Evolutionary conservation across 2,329 filamentous ascomycete species (phyloP), one percentile per base, ranked within the genome.

Genomic region (Chaetoscypha palmicola): DNA sequence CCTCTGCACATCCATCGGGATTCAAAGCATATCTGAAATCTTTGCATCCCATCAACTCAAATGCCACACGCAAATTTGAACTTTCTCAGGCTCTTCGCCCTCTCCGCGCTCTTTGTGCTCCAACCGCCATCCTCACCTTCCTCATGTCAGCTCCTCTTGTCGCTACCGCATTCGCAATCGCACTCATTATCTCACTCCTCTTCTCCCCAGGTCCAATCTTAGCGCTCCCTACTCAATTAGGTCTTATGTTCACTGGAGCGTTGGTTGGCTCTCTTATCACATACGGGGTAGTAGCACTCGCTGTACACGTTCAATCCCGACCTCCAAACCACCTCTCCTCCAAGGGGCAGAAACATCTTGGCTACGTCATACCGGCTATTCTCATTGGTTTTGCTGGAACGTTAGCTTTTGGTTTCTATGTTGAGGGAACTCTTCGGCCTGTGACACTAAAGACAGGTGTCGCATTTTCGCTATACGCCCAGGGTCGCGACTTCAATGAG

Each of bases 51-150:
- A 49, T 38, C 1, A 50, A 47, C 21, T 40, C 46, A 9, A 49
- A 54, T 24, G 47, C 31, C 5, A 48, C 41, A 3, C 34, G 28
- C 0, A 43, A 37, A 8, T 48, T 62, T 24, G 57, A 64, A 45
- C 14, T 56, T 2, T 38, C 52, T 0, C 56, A 62, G 2, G 55
- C 70, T 50, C 4, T 50, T 44, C 3, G 60, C 62, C 65, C 65
- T 0, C 65, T 71, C 0, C 66, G 71, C 4, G 72, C 73, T 5
- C 59, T 73, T 40, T 50, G 65, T 11, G 70, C 75, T 1, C 75
- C 75, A 1, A 74, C 72, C 1, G 71, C 71, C 0, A 41, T 65
- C 11, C 62, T 78, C 1, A 63, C 74, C 11, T 67, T 70, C 19
- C 44, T 68, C 4, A 59, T 69, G 1, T 67, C 71, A 0, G 56